A percentile compares a stretch with the other conserved stretches of the same genome.
Conservation (phyloP, 768 basidiomycete genomes). For the Suillus placidus region DNA sequence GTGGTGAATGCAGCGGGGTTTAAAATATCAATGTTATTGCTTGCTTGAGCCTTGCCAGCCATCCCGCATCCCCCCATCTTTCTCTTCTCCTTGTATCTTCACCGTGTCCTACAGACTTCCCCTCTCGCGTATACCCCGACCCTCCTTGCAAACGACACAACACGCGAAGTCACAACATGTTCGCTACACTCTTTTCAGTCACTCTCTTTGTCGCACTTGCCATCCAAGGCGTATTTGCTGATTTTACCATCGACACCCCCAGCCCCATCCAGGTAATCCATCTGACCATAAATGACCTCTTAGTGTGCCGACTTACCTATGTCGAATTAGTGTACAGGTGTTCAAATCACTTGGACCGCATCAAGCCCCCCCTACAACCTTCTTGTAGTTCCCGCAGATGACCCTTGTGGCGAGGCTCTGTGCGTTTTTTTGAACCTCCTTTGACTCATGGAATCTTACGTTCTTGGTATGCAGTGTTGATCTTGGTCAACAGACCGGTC, state of each 20-base stretch:
- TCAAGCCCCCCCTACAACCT: constrained; percentile 58
- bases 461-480: constrained; percentile 47
- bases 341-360: constrained; percentile 54
- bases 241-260: constrained; percentile 56
- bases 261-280: constrained; percentile 50
- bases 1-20: constrained; percentile 3
- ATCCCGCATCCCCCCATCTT: background rate
- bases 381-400: constrained; percentile 50
- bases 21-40: background rate
- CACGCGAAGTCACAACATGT: constrained; percentile 49
- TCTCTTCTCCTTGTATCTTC: background rate
- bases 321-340: constrained; percentile 51
- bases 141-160: background rate
- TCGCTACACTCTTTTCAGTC: constrained; percentile 75
- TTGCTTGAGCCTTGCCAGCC: background rate
- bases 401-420: constrained; percentile 65
- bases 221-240: constrained; percentile 54
- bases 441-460: constrained; percentile 9
- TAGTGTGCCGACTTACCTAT: constrained; percentile 4
- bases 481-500: constrained; percentile 55
- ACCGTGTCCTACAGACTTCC: background rate
- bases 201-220: constrained; percentile 66
- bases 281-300: background rate
- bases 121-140: background rate
- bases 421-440: constrained; percentile 36